Evolutionary conservation across 768 basidiomycete species (phyloP).

Genomic region (Leucogyrophana mollusca): DNA sequence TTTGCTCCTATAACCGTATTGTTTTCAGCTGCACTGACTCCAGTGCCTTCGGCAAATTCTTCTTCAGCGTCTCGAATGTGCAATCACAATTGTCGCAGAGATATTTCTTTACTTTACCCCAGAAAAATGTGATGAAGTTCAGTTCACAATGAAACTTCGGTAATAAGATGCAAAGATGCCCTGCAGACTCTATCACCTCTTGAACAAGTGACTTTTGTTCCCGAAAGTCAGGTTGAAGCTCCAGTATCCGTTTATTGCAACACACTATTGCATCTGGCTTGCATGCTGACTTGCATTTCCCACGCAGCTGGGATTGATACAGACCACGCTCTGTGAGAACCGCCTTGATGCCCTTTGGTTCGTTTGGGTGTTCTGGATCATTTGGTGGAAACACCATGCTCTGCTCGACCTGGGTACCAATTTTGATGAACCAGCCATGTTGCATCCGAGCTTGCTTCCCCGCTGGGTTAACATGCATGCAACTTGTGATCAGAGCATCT

Average conservation of each 20-base stretch:
- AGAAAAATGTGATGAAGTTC: constrained; percentile 22
- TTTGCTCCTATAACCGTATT: constrained; percentile 14
- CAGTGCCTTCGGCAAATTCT: constrained; percentile 21
- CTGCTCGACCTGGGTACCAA: constrained; percentile 20
- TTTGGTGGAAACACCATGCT: constrained; percentile 34
- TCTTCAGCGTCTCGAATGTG: constrained; percentile 21
- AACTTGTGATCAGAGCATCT: constrained; percentile 13
- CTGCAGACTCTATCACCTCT: constrained; percentile 20
- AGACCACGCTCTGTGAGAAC: constrained; percentile 28
- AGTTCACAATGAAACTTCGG: constrained; percentile 29
- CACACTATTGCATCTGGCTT: constrained; percentile 15
- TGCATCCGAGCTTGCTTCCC: constrained; percentile 27
- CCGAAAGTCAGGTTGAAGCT: constrained; percentile 23
- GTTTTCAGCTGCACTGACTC: constrained; percentile 9
- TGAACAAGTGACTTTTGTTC: constrained; percentile 23
- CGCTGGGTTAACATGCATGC: constrained; percentile 25
- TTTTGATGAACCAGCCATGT: constrained; percentile 29
- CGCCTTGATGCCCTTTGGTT: constrained; percentile 32
- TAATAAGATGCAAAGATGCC: constrained; percentile 27
- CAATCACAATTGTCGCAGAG: constrained; percentile 21
- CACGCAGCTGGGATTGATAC: constrained; percentile 11
- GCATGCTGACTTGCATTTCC: not conserved
- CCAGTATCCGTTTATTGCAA: constrained; percentile 27
- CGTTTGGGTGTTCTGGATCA: constrained; percentile 26
- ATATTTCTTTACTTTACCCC: constrained; percentile 29